phyloP scores from a whole-genome alignment of 257 asterid species.

The Fraxinus excelsior region DNA sequence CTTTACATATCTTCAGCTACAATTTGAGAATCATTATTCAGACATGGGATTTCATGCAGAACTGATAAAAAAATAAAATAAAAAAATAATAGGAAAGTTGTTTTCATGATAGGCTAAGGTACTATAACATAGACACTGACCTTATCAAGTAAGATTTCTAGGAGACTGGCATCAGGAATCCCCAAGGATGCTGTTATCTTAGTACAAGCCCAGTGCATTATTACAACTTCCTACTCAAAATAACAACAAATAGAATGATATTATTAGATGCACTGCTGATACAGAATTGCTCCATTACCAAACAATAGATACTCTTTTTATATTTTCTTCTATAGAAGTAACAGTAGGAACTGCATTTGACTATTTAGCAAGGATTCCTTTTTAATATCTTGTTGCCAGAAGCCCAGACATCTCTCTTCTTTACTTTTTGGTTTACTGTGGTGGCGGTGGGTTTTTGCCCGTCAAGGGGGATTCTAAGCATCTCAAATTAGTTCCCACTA shows the following conservation, averaged over 20 bases:
- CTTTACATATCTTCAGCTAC: conserved; percentile 95
- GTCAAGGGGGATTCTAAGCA: neutral
- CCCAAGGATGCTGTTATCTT: conserved; percentile 73
- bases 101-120: neutral
- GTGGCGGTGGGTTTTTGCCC: neutral
- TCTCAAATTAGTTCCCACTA: neutral
- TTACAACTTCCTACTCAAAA: conserved; percentile 72
- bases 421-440: neutral
- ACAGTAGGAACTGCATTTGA: conserved; percentile 13
- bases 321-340: conserved; percentile 13
- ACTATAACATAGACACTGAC: conserved; percentile 35
- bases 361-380: neutral
- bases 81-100: conserved; percentile 10
- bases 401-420: neutral
- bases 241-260: conserved; percentile 23
- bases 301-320: conserved; percentile 13
- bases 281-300: conserved; percentile 21
- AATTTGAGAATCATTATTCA: conserved; percentile 35
- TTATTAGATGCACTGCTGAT: conserved; percentile 11
- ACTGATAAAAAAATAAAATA: neutral
- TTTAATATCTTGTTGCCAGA: neutral
- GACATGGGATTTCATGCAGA: conserved; percentile 13
- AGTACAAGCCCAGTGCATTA: conserved; percentile 97
- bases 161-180: conserved; percentile 79
- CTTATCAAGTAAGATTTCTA: conserved; percentile 80